Evolutionary conservation across 805 yeast species (phyloP), one percentile per base, ranked within the genome.

Genomic region (Isabelozyma heimii): DNA sequence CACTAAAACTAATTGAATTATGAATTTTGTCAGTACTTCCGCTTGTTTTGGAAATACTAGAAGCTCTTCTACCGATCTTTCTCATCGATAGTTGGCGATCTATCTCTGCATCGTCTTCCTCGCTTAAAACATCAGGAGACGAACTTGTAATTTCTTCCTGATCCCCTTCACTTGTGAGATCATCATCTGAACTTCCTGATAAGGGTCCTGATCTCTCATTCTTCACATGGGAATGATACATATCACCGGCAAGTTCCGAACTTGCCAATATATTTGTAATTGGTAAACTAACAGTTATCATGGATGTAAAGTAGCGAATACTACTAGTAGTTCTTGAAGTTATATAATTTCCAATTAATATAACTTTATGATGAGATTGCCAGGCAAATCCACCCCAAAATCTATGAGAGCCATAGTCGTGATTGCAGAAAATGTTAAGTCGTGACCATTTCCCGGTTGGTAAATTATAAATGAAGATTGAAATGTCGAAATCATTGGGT

Each of bases 321-420:
- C 78, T 68, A 45, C 81, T 75, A 3, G 79, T 68, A 3, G 82
- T 73, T 39, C 61, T 61, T 1, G 76, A 65, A 3, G 80, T 73
- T n/a, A 72, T 66, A 30, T 61, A 57, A 53, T 75, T 76, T 0
- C 94, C 94, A 35, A 87, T 57, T 27, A 85, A 63, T 1, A 85
- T 67, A 1, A 85, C 82, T 60, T 82, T 83, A 59, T 87, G 92
- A 63, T 87, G 95, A 0, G 91, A 84, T 30, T 77, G 78, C 95
- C 95, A 87, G 1, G 82, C 82, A 64, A 79, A 83, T 0, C 87
- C 82, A 52, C 82, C 84, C 81, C 88, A 82, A 45, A 85, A 75
- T 46, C 85, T 68, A 57, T 85, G 88, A 2, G 79, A 72, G 28
- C 78, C 78, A 30, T 74, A 67, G 43, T 76, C 79, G 53, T 80